Percentiles rank a stretch among this genome's conserved stretches.
phyloP scores from a whole-genome alignment of 2,329 filamentous ascomycete species.

The Dactylellina cionopaga region DNA sequence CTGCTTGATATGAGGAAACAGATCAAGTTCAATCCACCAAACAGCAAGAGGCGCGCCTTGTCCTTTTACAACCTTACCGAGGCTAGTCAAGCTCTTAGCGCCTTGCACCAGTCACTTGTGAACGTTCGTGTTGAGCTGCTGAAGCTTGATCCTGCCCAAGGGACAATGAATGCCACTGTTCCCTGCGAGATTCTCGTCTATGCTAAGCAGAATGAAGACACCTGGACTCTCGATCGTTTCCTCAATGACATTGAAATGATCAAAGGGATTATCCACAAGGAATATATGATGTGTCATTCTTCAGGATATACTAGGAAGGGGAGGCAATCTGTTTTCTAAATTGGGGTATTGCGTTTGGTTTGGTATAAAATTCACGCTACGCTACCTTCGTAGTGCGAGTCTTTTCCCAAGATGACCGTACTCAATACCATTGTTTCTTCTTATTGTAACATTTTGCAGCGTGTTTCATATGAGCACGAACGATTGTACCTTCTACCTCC shows the following conservation, averaged over 20 bases:
- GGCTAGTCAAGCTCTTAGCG: background rate
- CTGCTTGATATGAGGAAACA: background rate
- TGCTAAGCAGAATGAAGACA: background rate
- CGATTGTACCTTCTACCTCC: no score
- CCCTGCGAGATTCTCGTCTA: background rate
- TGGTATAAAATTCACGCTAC: no score
- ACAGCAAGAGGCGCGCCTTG: background rate
- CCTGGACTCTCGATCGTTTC: background rate
- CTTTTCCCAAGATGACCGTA: no score
- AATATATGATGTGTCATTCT: background rate
- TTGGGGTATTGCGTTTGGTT: no score
- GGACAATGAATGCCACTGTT: background rate
- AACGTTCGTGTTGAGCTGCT: background rate
- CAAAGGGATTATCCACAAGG: background rate
- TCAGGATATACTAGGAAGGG: background rate
- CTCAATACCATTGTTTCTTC: no score
- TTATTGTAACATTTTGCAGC: no score
- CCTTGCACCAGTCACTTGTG: background rate
- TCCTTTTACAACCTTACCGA: background rate
- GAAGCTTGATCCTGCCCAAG: background rate
- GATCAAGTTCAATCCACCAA: background rate
- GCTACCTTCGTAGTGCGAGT: no score
- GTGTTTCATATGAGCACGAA: no score
- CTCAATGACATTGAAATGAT: constrained; percentile 9
- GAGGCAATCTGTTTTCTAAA: no score